Evolutionary conservation across 495 filamentous ascomycete genomes (phyloP), one percentile per base, ranked within the genome.

Genomic region (Neurospora sp.): DNA sequence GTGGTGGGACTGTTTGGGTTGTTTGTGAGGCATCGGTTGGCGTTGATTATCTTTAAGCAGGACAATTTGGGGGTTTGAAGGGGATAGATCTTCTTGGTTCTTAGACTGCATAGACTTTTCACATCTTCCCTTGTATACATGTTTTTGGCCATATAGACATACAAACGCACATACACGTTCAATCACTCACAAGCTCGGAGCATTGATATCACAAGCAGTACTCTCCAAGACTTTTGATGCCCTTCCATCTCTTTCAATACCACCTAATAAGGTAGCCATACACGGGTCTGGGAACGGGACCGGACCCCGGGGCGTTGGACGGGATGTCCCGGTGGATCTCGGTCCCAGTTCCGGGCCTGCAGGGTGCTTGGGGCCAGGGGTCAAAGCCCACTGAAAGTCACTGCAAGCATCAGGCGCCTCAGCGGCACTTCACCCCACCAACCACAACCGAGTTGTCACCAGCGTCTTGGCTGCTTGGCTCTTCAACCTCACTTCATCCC

Each of bases 1-100:
- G 78, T 87, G 1, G 87, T 90, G 71, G 95, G 95, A 5, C 76
- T 97, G n/a, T 77, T 92, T 44, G 96, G 94, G 31, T 83, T 99
- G 70, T 92, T 96, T 78, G 88, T 94, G 37, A 85, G 96, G 77
- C 96, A 99, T 83, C 87, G 89, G 71, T 84, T 97, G 37, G 96
- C 96, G 23, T 81, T 96, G 76, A 83, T 93, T 75, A 86, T 99
- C 5, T 99, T 98, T 80, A 90, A 89, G 76, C 85, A 90, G 75
- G 96, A 99, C 83, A 99, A 98, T 83, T 83, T 81, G 79, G 84
- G 81, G 71, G 80, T 83, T 20, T 44, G 41, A 10, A 71, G 54
- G 11, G 40, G 35, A 74, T 46, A 39, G 5, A 27, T 37, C 3
- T 11, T 48, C 31, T 69, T 48, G 27, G 9, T 71, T 71, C 20